A percentile compares a stretch with the other conserved stretches of the same genome.
phyloP scores from a whole-genome alignment of 768 basidiomycete species.

The Inosperma sp. region DNA sequence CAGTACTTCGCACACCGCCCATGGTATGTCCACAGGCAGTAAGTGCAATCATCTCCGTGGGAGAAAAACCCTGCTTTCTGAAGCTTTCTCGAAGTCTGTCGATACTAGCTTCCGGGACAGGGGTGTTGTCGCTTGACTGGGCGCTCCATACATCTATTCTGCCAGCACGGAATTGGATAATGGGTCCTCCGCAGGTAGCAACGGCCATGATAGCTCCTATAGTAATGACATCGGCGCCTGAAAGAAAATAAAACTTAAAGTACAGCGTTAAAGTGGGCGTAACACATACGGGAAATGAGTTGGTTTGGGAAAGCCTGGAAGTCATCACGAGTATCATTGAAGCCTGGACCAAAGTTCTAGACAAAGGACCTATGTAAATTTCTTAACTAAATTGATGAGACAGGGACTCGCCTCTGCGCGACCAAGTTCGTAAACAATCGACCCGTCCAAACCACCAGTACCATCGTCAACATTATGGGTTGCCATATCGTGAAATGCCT shows the following conservation, averaged over 20 bases:
- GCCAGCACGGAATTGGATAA: constrained; percentile 39
- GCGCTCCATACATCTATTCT: constrained; percentile 38
- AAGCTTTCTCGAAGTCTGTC: constrained; percentile 38
- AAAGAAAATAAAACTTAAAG: constrained; percentile 1
- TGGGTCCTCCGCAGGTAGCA: constrained; percentile 43
- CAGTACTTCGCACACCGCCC: constrained; percentile 44
- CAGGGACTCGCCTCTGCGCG: constrained; percentile 34
- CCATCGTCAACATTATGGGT: constrained; percentile 43
- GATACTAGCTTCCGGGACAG: constrained; percentile 40
- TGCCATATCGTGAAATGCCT: constrained; percentile 51
- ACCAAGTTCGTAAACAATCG: constrained; percentile 44
- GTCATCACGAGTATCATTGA: constrained; percentile 40
- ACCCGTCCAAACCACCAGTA: constrained; percentile 48
- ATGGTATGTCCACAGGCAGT: constrained; percentile 50
- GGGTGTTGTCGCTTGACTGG: constrained; percentile 35
- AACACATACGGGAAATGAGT: constrained; percentile 39
- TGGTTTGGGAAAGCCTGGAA: constrained; percentile 40
- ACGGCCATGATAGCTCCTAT: constrained; percentile 36
- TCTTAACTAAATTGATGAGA: not conserved
- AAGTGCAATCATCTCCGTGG: constrained; percentile 47
- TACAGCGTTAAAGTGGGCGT: not conserved
- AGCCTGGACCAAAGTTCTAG: constrained; percentile 46
- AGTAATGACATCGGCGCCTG: constrained; percentile 44
- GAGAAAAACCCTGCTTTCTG: constrained; percentile 39
- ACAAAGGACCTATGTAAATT: not conserved